A percentile compares a stretch with the other conserved stretches of the same genome.
These are phyloP conservation scores for Ceratobasidium papillatum DNA, from an alignment of 1,284 basidiomycete genomes.

Conservation along the genomic window DNA sequence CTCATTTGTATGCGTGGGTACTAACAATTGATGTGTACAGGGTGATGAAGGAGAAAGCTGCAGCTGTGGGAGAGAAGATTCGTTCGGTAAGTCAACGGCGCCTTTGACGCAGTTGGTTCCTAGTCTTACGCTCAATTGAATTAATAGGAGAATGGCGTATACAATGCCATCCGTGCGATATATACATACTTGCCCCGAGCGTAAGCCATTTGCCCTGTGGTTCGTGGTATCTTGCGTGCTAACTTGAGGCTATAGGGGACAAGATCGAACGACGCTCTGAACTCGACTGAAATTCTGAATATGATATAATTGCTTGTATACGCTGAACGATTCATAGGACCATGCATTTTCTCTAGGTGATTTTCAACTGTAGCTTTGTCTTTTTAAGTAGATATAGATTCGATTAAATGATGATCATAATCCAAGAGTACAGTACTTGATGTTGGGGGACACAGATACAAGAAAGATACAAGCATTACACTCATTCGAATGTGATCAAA, in stretches of 20 bases:
- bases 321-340: neutral
- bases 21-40: slow-evolving; percentile 47
- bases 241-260: neutral
- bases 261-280: slow-evolving; percentile 29
- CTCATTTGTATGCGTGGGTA: neutral
- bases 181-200: slow-evolving; percentile 33
- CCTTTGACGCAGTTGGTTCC: neutral
- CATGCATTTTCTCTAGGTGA: neutral
- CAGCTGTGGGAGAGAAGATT: slow-evolving; percentile 69
- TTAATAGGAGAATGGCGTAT: slow-evolving; percentile 26
- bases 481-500: neutral
- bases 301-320: neutral
- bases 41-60: slow-evolving; percentile 71
- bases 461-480: neutral
- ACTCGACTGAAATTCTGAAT: neutral
- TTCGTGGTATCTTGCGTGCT: neutral
- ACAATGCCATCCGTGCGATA: slow-evolving; percentile 19
- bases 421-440: neutral
- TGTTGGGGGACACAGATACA: neutral
- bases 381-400: neutral
- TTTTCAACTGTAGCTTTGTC: neutral
- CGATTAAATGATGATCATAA: neutral
- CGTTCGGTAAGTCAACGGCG: slow-evolving; percentile 55
- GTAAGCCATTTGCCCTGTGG: slow-evolving; percentile 1
- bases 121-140: neutral